These are phyloP conservation scores for Phaeodactylum tricornutum DNA, from an alignment of 108 stramenopile genomes.

Conservation along the genomic window DNA sequence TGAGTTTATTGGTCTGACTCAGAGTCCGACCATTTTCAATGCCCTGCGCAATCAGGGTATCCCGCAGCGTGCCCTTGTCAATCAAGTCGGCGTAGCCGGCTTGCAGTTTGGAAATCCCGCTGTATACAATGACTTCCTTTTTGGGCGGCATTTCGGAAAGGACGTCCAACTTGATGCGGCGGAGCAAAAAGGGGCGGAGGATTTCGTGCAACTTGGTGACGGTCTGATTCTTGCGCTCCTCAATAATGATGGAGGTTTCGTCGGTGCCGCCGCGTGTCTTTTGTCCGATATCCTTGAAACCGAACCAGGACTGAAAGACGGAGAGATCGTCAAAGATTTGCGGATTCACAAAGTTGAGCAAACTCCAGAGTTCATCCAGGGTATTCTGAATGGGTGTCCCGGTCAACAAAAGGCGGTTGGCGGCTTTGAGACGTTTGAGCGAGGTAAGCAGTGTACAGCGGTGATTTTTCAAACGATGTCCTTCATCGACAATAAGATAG, in stretches of 20 bases:
- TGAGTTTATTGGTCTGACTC: constrained; percentile 88
- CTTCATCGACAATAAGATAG: constrained; percentile 96
- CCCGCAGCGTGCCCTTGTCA: constrained; percentile 65
- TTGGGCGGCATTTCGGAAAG: constrained; percentile 88
- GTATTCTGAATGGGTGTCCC: constrained; percentile 99
- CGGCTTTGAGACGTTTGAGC: constrained; percentile 78
- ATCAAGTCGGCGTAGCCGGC: constrained; percentile 73
- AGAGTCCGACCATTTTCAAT: constrained; percentile 59
- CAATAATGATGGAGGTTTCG: constrained; percentile 82
- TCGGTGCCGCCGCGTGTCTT: constrained; percentile 70
- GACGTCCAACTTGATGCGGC: constrained; percentile 90
- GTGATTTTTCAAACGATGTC: constrained; percentile 94
- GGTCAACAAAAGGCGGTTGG: constrained; percentile 84
- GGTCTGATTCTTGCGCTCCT: constrained; percentile 83
- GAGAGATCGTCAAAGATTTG: constrained; percentile 94
- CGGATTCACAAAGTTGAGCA: constrained; percentile 98
- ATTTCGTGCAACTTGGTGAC: constrained; percentile 96
- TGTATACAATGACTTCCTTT: constrained; percentile 94
- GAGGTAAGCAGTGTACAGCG: constrained; percentile 85
- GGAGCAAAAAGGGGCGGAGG: constrained; percentile 91
- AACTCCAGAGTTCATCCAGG: constrained; percentile 93
- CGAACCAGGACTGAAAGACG: constrained; percentile 97
- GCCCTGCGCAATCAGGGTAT: constrained; percentile 60
- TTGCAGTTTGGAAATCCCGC: constrained; percentile 89
- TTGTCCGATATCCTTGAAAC: constrained; percentile 95